Percentiles rank a stretch among this genome's conserved stretches.
These are phyloP conservation scores for Cryoendolithus antarcticus DNA, from an alignment of 2,329 filamentous ascomycete species.

Conservation along the genomic window DNA sequence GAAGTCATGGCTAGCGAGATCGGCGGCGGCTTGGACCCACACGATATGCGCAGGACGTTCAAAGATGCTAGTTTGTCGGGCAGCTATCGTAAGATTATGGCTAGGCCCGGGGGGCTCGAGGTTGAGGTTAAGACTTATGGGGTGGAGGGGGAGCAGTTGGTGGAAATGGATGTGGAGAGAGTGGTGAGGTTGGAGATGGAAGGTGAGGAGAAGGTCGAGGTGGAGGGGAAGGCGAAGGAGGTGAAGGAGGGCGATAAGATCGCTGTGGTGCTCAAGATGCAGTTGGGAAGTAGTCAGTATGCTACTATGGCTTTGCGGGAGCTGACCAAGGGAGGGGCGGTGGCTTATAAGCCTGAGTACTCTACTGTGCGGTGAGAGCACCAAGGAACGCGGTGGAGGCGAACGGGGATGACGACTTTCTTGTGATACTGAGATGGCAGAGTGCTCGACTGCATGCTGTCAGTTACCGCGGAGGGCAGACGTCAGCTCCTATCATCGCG, in stretches of 20 bases:
- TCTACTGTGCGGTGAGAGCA: slow-evolving; percentile 21
- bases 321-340: slow-evolving; percentile 56
- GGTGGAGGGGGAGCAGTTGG: slow-evolving; percentile 62
- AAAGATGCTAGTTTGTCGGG: slow-evolving; percentile 83
- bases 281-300: slow-evolving; percentile 68
- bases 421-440: not conserved
- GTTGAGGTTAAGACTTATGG: slow-evolving; percentile 60
- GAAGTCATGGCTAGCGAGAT: slow-evolving; percentile 71
- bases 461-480: slow-evolving; percentile 11
- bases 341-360: slow-evolving; percentile 53
- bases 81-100: slow-evolving; percentile 74
- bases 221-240: slow-evolving; percentile 3
- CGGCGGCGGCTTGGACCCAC: slow-evolving; percentile 69
- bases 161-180: slow-evolving; percentile 72
- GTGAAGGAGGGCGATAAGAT: slow-evolving; percentile 36
- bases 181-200: slow-evolving; percentile 26
- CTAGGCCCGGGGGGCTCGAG: slow-evolving; percentile 51
- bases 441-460: slow-evolving; percentile 24
- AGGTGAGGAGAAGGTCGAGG: slow-evolving; percentile 3
- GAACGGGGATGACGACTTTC: too few relatives aligned
- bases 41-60: slow-evolving; percentile 74
- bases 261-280: slow-evolving; percentile 62
- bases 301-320: slow-evolving; percentile 74
- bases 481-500: slow-evolving; percentile 25
- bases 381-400: not conserved